Evolutionary conservation across 345 rosid species (phyloP).

Genomic region (Jatropha curcas): DNA sequence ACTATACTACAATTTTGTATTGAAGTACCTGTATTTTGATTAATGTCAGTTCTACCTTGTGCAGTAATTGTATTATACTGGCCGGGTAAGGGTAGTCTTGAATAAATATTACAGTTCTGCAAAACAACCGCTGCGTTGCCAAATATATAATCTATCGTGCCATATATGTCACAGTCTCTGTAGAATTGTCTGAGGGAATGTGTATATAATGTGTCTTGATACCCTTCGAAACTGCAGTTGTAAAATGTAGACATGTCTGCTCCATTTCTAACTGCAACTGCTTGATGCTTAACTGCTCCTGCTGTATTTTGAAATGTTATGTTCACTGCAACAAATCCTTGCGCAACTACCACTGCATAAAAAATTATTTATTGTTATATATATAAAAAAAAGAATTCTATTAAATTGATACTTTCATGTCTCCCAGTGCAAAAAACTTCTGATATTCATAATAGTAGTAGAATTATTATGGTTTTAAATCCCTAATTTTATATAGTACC

Average conservation of each 20-base stretch:
- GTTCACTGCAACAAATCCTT: constrained; percentile 51
- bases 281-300: constrained; percentile 54
- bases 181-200: constrained; percentile 61
- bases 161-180: constrained; percentile 47
- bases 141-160: constrained; percentile 61
- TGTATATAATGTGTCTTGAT: constrained; percentile 56
- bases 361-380: neutral
- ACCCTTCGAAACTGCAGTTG: constrained; percentile 48
- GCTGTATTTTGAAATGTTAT: constrained; percentile 60
- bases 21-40: constrained; percentile 49
- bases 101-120: constrained; percentile 37
- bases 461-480: too few relatives aligned
- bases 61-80: constrained; percentile 44
- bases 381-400: too few relatives aligned
- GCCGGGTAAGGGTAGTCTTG: constrained; percentile 21
- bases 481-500: too few relatives aligned
- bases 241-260: constrained; percentile 49
- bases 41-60: constrained; percentile 44
- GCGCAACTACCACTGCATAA: constrained; percentile 39
- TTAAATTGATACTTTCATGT: too few relatives aligned
- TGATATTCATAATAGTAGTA: too few relatives aligned
- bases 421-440: too few relatives aligned
- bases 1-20: constrained; percentile 36
- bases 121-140: constrained; percentile 45
- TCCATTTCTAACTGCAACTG: constrained; percentile 49